Conservation (phyloP, 306 rosid species). For the Mucuna pruriens region DNA sequence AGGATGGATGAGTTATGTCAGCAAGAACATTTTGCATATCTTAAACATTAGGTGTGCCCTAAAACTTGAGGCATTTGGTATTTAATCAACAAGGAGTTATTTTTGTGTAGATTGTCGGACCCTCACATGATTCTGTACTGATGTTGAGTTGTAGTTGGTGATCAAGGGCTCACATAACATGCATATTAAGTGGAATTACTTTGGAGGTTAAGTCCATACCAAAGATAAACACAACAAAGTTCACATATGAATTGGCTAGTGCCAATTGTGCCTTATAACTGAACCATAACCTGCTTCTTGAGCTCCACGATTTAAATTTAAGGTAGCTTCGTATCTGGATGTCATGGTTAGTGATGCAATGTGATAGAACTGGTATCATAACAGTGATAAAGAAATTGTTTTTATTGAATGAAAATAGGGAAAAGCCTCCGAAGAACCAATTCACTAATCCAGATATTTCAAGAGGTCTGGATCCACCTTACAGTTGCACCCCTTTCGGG, state of each 20-base stretch:
- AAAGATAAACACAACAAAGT: background rate
- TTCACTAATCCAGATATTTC: no score
- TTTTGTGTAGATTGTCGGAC: no score
- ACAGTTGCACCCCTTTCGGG: background rate
- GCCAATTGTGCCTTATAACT: constrained; percentile 3
- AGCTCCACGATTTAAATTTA: background rate
- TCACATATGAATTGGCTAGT: background rate
- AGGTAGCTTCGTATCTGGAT: background rate
- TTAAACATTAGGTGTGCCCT: constrained; percentile 1
- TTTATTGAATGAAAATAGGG: no score
- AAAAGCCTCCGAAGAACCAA: no score
- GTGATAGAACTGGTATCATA: no score
- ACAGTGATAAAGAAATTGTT: no score
- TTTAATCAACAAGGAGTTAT: no score
- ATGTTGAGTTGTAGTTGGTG: no score
- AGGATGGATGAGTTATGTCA: constrained; percentile 23
- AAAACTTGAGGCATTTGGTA: background rate
- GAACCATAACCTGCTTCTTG: background rate
- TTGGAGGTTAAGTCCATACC: background rate
- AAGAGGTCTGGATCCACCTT: background rate
- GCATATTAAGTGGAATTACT: background rate
- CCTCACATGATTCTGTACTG: no score
- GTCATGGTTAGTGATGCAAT: background rate
- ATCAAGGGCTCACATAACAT: no score
- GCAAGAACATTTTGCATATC: constrained; percentile 11